Base-by-base conservation (phyloP, 139 green algal species). In the Chlorokybus atmophyticus region DNA sequence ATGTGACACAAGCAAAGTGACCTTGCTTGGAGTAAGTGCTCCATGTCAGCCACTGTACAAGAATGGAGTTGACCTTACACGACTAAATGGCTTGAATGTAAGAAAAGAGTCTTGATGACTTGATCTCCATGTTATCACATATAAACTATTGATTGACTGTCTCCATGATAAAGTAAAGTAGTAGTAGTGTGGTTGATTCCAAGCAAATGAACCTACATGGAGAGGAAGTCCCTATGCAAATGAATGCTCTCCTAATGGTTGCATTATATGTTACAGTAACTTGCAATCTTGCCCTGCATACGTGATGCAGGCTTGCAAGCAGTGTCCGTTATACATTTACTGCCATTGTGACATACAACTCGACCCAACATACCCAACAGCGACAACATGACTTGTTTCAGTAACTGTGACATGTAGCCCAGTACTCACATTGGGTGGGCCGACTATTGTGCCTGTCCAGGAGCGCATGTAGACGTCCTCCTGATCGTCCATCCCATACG, bases 361-460 rank as follows among this genome's bases (percentile, higher is more conserved):
- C n/a, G n/a, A n/a, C n/a, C n/a, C n/a, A n/a, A n/a, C n/a, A n/a
- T n/a, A n/a, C n/a, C 35, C 35, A 44, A 44, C 10, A 44, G 35
- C 35, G 35, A 44, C 14, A 14, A 44, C 14, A 21, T 44, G 42
- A 17, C 6, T 17, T 52, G 42, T 17, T 52, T 5, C 6, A 21
- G 6, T 21, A 52, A 52, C n/a, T 10, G 42, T 52, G 5, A 14
- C 10, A 14, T 14, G 35, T 10, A 44, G 35, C 10, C 10, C 14
- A 21, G 10, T 44, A 21, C 76, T 40, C 56, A 84, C 80, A 65
- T 84, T 87, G 50, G 71, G 73, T 23, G 91, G 89, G 0, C 91
- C 91, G 55, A 98, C 92, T 55, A 98, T 95, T 4, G 91, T 95
- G 19, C 91, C 89, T 4, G 79, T 94, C 91, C 91, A 98, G 72